Base-by-base conservation (phyloP, 2,329 filamentous ascomycete species). In the Shiraia sp. region DNA sequence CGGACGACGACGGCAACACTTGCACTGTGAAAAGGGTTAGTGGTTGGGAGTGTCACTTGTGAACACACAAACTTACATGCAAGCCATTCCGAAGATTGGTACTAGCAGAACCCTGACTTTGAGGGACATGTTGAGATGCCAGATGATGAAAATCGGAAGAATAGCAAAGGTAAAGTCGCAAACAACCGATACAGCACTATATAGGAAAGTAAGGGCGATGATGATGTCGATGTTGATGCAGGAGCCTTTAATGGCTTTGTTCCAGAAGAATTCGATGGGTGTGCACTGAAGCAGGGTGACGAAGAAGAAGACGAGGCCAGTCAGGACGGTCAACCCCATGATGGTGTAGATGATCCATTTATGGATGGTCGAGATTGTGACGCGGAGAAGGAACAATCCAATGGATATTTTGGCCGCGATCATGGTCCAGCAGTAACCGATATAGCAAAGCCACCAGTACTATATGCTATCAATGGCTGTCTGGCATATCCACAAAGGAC, bases 141-240 rank as follows among this genome's bases (percentile, higher is more conserved):
- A 79, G 0, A 81, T 65, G 27, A 81, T 71, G 10, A 72, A 71
- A 6, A 79, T 68, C 0, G 79, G 79, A 4, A 81, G 56, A 3
- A 78, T 54, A 2, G 74, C 77, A 10, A 80, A 68, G 1, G 70
- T 69, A 63, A 76, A 75, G 47, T 82, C 78, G 30, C 68, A 72
- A 4, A 73, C 42, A 6, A 73, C 74, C 17, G 68, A 72, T 22
- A 79, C 57, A 14, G 67, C 69, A 28, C 75, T 75, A 59, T 79
- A 76, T 0, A 73, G 61, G 23, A 76, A 73, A 0, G 74, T 75
- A 1, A 74, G 57, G 27, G 59, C 59, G 14, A 72, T 72, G 13
- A 77, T 70, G 8, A 74, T 59, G 12, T 66, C 55, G 10, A 63
- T 49, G 32, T 71, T 46, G 13, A 76, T 52, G 49, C 78, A 79